phyloP scores from a whole-genome alignment of 768 basidiomycete species.

The Jaapia argillacea region DNA sequence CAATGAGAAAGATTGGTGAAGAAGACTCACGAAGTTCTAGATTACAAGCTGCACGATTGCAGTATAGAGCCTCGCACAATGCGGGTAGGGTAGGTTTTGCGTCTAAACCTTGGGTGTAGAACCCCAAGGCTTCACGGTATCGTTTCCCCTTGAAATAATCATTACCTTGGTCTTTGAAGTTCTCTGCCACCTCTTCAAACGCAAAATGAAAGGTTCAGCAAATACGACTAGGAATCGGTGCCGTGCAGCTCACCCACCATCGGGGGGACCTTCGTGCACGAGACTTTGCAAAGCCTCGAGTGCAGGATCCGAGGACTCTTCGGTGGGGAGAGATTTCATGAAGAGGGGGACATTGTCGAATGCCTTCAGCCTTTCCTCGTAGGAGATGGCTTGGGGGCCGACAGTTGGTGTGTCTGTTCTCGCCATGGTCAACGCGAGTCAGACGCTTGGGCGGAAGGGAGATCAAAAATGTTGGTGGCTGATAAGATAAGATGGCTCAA shows the following conservation, averaged over 20 bases:
- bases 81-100: slow-evolving; percentile 59
- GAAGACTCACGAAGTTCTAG: slow-evolving; percentile 63
- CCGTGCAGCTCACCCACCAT: slow-evolving; percentile 54
- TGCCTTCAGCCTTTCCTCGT: slow-evolving; percentile 27
- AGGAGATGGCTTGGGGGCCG: slow-evolving; percentile 14
- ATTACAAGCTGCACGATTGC: slow-evolving; percentile 92
- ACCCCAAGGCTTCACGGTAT: slow-evolving; percentile 77
- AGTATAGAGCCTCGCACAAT: slow-evolving; percentile 59
- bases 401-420: no score
- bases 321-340: slow-evolving; percentile 75
- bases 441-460: no score
- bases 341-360: slow-evolving; percentile 78
- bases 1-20: background rate
- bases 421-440: no score
- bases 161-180: slow-evolving; percentile 94
- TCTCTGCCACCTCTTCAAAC: slow-evolving; percentile 72
- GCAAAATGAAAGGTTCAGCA: background rate
- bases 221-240: background rate
- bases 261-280: slow-evolving; percentile 82
- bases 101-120: slow-evolving; percentile 87
- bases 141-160: slow-evolving; percentile 86
- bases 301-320: slow-evolving; percentile 44
- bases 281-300: slow-evolving; percentile 81
- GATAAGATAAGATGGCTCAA: no score
- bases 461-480: no score